Evolutionary conservation across 108 stramenopile species (phyloP), one percentile per base, ranked within the genome.

Genomic region (Seminavis robusta): DNA sequence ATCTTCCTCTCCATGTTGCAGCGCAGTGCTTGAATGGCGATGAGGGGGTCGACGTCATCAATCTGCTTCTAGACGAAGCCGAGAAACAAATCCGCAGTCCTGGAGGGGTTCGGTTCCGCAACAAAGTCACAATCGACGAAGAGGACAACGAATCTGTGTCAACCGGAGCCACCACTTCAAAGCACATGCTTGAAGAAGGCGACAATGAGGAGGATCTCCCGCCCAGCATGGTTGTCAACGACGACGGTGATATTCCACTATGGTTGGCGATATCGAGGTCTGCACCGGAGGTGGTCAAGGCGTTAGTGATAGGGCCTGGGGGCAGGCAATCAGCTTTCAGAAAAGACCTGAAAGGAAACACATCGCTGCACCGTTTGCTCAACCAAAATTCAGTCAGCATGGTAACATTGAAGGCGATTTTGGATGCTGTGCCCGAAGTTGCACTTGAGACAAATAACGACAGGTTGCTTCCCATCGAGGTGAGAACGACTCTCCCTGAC

Each of bases 1-100:
- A 93, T 56, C 66, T 84, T 26, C 92, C 92, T 8, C 73, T 93
- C 50, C 92, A 93, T 46, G 59, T 69, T 39, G 90, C 81, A 43
- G 81, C 85, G 1, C 65, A 72, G 25, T 55, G 68, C 26, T 68
- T 93, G 27, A 33, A 61, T 7, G 88, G 92, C 7, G 67, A 69
- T 25, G 33, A 74, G 15, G 92, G 83, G 8, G 81, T 69, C 8
- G 74, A 81, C 16, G 66, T 85, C n/a, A 61, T 93, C 13, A 74
- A 76, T 62, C 47, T 81, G 9, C 63, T 93, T 27, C 51, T 88
- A 26, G 71, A 80, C 27, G 84, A 82, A 37, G 83, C 76, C 28
- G 79, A 80, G 17, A 51, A 71, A 11, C 75, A 82, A 48, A 58
- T 77, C 9, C 45, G 48, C 17, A 62, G 67, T 55, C 68, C 69